Conservation (phyloP, 228 moss, liverwort and hornwort genomes). For the Sphagnum magellanicum region DNA sequence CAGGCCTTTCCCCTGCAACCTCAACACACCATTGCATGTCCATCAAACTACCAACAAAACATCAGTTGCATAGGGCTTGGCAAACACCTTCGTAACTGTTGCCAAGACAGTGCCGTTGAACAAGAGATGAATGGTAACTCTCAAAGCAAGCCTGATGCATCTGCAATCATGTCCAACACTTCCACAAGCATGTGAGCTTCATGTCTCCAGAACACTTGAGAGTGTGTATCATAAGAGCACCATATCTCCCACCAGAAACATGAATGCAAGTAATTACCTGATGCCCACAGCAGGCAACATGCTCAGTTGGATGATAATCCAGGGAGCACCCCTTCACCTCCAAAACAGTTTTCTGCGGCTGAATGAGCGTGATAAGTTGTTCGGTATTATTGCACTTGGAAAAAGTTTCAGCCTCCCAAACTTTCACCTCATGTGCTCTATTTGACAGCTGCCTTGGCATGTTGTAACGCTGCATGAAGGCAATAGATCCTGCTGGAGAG, state of each 20-base stretch:
- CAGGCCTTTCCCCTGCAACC: no score
- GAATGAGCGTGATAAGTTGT: no score
- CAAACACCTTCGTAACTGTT: neutral
- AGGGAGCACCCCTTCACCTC: slow-evolving; percentile 3
- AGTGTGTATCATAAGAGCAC: neutral
- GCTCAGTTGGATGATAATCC: slow-evolving; percentile 59
- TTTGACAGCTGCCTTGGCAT: slow-evolving; percentile 37
- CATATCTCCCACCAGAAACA: neutral
- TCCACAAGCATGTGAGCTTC: no score
- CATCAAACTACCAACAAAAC: no score
- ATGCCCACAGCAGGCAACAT: slow-evolving; percentile 89
- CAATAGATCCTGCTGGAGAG: slow-evolving; percentile 91
- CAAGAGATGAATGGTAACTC: slow-evolving; percentile 35
- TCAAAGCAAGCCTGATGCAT: slow-evolving; percentile 54
- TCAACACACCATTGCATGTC: no score
- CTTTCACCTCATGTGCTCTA: neutral
- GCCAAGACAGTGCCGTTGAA: slow-evolving; percentile 20
- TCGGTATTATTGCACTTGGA: neutral
- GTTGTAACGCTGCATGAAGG: slow-evolving; percentile 85
- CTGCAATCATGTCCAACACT: slow-evolving; percentile 12
- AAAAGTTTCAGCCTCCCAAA: neutral
- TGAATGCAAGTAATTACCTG: slow-evolving; percentile 38
- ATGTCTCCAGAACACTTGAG: no score
- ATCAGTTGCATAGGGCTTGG: no score
- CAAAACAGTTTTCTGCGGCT: no score